Percentiles rank a stretch among this genome's conserved stretches.
phyloP scores from a whole-genome alignment of 2,329 filamentous ascomycete genomes.

The Fusarium pilosicola region DNA sequence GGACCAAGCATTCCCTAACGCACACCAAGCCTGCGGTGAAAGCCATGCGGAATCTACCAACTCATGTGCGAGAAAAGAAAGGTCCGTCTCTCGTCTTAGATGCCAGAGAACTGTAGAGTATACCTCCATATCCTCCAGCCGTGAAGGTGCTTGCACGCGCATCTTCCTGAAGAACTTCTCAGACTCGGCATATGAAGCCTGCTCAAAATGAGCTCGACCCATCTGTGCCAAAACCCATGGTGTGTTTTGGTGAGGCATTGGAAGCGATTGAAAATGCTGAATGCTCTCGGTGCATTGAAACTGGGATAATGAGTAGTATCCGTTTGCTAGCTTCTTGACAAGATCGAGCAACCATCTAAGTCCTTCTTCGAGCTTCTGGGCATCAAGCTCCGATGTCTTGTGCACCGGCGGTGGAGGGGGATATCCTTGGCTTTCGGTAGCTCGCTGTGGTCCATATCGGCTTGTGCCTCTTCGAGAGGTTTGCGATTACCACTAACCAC shows the following conservation, averaged over 20 bases:
- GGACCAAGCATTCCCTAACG: slow-evolving; percentile 93
- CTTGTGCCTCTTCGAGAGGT: slow-evolving; percentile 70
- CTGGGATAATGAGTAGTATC: slow-evolving; percentile 80
- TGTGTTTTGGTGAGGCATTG: slow-evolving; percentile 82
- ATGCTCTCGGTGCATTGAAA: slow-evolving; percentile 84
- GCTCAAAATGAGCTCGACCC: slow-evolving; percentile 91
- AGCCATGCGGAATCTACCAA: slow-evolving; percentile 87
- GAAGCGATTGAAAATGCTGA: slow-evolving; percentile 75
- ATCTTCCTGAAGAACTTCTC: slow-evolving; percentile 87
- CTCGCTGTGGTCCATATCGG: slow-evolving; percentile 77
- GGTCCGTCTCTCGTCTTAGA: slow-evolving; percentile 87
- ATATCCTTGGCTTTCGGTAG: slow-evolving; percentile 57
- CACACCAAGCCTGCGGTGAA: slow-evolving; percentile 95
- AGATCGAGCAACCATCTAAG: slow-evolving; percentile 81
- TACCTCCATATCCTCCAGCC: slow-evolving; percentile 94
- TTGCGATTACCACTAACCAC: slow-evolving; percentile 93
- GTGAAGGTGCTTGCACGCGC: slow-evolving; percentile 80
- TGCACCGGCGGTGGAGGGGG: slow-evolving; percentile 50
- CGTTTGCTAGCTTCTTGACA: slow-evolving; percentile 82
- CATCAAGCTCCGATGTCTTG: slow-evolving; percentile 62
- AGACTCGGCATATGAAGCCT: slow-evolving; percentile 84
- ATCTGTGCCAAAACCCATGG: slow-evolving; percentile 94
- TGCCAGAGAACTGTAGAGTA: slow-evolving; percentile 99
- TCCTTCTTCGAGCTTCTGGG: slow-evolving; percentile 76
- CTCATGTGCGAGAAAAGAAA: slow-evolving; percentile 92